Conservation (phyloP, 2,329 filamentous ascomycete species). For the Phyllosticta citriasiana region DNA sequence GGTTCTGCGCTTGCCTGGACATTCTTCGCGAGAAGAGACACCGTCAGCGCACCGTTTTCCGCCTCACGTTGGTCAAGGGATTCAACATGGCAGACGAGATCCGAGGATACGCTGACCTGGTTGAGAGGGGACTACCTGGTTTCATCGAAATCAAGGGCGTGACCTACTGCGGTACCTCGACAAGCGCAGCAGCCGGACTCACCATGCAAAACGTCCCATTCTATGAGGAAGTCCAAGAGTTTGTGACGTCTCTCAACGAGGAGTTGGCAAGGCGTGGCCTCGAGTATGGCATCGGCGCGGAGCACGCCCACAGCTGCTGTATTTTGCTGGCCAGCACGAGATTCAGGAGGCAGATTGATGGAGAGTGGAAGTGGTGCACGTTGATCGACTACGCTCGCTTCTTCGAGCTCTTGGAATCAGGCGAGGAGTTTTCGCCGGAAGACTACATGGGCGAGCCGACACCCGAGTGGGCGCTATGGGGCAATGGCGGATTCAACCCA, state of each 20-base stretch:
- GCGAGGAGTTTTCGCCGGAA: conserved; percentile 69
- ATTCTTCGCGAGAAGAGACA: conserved; percentile 77
- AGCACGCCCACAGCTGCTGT: conserved; percentile 93
- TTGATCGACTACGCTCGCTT: conserved; percentile 84
- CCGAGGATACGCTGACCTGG: conserved; percentile 78
- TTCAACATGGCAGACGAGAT: conserved; percentile 96
- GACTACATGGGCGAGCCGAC: conserved; percentile 82
- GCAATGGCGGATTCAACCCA: conserved; percentile 88
- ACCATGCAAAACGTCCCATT: conserved; percentile 98
- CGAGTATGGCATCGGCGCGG: conserved; percentile 81
- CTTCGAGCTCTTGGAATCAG: conserved; percentile 70
- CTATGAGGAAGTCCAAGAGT: conserved; percentile 78
- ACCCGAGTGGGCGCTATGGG: conserved; percentile 91
- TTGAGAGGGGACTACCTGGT: conserved; percentile 76
- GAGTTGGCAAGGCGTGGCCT: conserved; percentile 62
- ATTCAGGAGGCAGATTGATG: conserved; percentile 54
- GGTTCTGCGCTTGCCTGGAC: conserved; percentile 82
- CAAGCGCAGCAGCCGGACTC: conserved; percentile 71
- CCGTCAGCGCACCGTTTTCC: conserved; percentile 85
- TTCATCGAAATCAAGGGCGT: conserved; percentile 96
- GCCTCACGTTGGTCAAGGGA: conserved; percentile 89
- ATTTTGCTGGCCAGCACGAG: conserved; percentile 73
- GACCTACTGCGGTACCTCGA: conserved; percentile 88
- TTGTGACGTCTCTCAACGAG: conserved; percentile 64
- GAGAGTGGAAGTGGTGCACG: conserved; percentile 87